Evolutionary conservation across 2,329 filamentous ascomycete species (phyloP).

Genomic region (Epichloe scottii): DNA sequence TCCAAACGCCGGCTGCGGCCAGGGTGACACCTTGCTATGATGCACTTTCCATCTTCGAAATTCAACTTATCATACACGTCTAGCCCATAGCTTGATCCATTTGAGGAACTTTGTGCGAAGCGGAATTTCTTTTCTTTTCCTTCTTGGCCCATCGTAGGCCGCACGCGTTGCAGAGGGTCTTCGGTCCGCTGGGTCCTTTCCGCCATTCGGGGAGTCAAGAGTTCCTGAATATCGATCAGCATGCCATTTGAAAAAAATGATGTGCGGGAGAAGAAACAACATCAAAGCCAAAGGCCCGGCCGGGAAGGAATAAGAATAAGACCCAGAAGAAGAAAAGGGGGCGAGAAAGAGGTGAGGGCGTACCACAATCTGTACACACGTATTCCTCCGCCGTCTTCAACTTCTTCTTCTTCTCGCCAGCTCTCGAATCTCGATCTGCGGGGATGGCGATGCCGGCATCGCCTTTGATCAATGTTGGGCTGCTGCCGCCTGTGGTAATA

Average conservation of each 20-base stretch:
- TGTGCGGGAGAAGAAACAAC: no score
- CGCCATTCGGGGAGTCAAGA: slow-evolving; percentile 92
- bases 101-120: slow-evolving; percentile 9
- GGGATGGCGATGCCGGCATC: slow-evolving; percentile 80
- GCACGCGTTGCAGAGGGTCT: slow-evolving; percentile 92
- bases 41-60: neutral
- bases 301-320: no score
- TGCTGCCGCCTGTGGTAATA: slow-evolving; percentile 75
- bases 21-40: neutral
- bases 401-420: slow-evolving; percentile 76
- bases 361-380: slow-evolving; percentile 87
- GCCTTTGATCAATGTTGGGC: slow-evolving; percentile 69
- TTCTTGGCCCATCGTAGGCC: slow-evolving; percentile 68
- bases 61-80: neutral
- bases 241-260: neutral
- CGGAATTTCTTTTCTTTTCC: slow-evolving; percentile 53
- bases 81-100: slow-evolving; percentile 14
- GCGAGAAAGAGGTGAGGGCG: slow-evolving; percentile 14
- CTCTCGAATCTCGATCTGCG: slow-evolving; percentile 60
- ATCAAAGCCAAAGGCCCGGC: no score
- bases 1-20: slow-evolving; percentile 1
- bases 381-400: slow-evolving; percentile 77
- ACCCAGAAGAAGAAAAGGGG: neutral
- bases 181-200: slow-evolving; percentile 83
- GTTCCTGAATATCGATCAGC: slow-evolving; percentile 40